Conservation (phyloP, 2,329 filamentous ascomycete species). For the Pseudogymnoascus sp. region DNA sequence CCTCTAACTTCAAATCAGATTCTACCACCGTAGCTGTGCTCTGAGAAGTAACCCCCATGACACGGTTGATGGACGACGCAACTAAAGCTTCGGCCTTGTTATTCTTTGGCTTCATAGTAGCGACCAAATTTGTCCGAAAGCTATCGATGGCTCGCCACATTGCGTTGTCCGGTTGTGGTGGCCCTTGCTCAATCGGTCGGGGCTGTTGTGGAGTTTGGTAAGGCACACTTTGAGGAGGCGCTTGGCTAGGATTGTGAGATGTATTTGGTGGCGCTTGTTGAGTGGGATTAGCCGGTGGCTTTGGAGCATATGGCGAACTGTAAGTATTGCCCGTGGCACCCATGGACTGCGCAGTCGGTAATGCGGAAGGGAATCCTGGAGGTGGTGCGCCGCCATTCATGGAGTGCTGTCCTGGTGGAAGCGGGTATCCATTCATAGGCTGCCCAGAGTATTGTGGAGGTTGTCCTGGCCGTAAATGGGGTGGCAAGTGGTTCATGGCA, state of each 20-base stretch:
- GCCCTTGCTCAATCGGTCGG: constrained; percentile 11
- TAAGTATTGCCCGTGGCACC: constrained; percentile 18
- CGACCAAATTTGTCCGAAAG: constrained; percentile 22
- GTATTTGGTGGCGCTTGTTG: constrained; percentile 10
- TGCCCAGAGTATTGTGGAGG: constrained; percentile 18
- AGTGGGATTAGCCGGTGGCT: constrained; percentile 17
- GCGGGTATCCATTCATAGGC: constrained; percentile 16
- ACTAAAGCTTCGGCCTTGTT: constrained; percentile 21
- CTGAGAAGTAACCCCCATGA: constrained; percentile 20
- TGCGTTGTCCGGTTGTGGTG: constrained; percentile 4
- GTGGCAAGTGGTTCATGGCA: constrained; percentile 16
- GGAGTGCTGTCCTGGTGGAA: constrained; percentile 13
- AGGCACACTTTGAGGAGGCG: constrained; percentile 6
- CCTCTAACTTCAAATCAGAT: constrained; percentile 17
- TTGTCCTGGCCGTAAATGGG: constrained; percentile 19
- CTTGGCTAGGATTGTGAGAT: constrained; percentile 6
- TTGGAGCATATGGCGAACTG: constrained; percentile 29
- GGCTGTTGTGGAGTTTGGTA: constrained; percentile 11
- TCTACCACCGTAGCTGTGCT: constrained; percentile 14
- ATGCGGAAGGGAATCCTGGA: constrained; percentile 14
- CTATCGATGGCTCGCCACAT: constrained; percentile 17
- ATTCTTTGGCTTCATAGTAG: constrained; percentile 16
- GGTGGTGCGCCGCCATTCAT: constrained; percentile 13
- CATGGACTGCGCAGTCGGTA: constrained; percentile 18
- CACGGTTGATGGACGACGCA: constrained; percentile 24